Conservation (phyloP, 768 basidiomycete species). For the Podaxis carcinomalis region DNA sequence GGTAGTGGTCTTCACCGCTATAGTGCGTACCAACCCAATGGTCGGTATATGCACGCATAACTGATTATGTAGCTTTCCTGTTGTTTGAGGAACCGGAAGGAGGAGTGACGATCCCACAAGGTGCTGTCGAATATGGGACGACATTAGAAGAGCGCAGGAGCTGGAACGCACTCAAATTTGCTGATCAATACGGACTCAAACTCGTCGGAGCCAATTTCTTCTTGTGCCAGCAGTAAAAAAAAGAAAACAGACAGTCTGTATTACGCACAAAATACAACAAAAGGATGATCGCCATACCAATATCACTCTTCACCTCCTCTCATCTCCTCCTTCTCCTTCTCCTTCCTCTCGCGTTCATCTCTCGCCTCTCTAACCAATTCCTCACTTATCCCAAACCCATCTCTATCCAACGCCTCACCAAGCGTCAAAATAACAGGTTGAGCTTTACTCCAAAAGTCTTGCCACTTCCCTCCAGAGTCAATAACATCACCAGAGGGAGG, state of each 20-base stretch:
- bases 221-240: conserved; percentile 15
- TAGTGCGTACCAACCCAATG: neutral
- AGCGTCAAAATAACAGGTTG: conserved; percentile 1
- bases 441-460: conserved; percentile 12
- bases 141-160: conserved; percentile 41
- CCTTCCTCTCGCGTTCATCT: neutral
- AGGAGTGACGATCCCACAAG: conserved; percentile 35
- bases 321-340: neutral
- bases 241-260: neutral
- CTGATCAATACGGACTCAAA: conserved; percentile 43
- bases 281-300: neutral
- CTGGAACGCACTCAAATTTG: conserved; percentile 57
- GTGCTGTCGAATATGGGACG: conserved; percentile 42
- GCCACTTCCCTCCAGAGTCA: conserved; percentile 3
- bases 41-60: neutral
- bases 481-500: neutral
- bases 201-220: conserved; percentile 61
- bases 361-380: neutral
- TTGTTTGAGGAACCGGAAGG: conserved; percentile 54
- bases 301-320: neutral
- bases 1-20: conserved; percentile 9
- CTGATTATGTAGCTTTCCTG: conserved; percentile 40
- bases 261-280: neutral
- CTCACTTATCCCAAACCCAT: neutral
- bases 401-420: conserved; percentile 8